Evolutionary conservation across 2,329 filamentous ascomycete genomes (phyloP), one percentile per base, ranked within the genome.

Genomic region (Epichloe elymi): DNA sequence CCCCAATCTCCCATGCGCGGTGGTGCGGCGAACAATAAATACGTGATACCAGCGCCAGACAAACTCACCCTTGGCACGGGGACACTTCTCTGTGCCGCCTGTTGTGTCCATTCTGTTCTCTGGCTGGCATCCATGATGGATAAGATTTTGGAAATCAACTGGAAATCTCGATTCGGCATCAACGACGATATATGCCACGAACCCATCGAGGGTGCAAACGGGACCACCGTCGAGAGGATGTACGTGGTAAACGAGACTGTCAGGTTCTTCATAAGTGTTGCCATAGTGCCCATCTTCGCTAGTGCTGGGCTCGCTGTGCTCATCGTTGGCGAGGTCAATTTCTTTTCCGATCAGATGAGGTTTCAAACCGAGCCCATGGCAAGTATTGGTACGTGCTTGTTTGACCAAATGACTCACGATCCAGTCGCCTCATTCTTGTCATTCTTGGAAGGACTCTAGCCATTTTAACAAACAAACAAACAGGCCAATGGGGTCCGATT

Each of bases 51-150:
- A 0, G 73, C 71, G 1, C 82, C 82, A 0, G 56, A 66, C 3
- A 67, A 61, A 11, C 65, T 86, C 23, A 76, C 74, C 0, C 83
- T 84, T 58, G 74, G 75, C 45, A 73, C 79, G 0, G 78, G 70
- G 0, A 83, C 77, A 8, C 70, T 85, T 2, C 66, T 85, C 1
- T 74, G 79, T 0, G 79, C 80, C 2, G 82, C 76, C 2, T 83
- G 80, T 53, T 85, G 80, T 52, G 75, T 86, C 3, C 80, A 81
- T 0, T 78, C 80, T 1, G 74, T 85, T 10, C 63, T 85, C 0
- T 80, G 78, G 8, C 63, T 84, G 8, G 67, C 79, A 0, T 80
- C 75, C 0, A 83, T 79, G 64, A 80, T 76, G 74, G 76, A 79
- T 55, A 83, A 80, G 57, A 82, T 85, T 4, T 62, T 82, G 2